Percentiles rank a stretch among this genome's conserved stretches.
Conservation (phyloP, 1,284 basidiomycete species). For the Irpex rosettiformis region DNA sequence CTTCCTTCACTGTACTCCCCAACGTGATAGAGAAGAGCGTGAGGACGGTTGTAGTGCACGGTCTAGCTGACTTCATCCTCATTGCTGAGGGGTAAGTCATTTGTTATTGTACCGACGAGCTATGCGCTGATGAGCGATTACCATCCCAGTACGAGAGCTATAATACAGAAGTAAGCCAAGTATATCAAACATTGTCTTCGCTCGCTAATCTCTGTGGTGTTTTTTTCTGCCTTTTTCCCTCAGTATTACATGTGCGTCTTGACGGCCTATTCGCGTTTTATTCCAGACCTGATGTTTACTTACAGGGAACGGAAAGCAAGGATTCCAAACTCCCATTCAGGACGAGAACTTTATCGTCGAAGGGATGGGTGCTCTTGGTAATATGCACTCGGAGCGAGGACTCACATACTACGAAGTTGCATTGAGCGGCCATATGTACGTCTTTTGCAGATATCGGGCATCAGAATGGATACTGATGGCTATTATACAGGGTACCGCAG, state of each 20-base stretch:
- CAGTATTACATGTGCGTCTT: constrained; percentile 65
- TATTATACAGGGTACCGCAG: constrained; percentile 52
- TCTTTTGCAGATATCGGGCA: constrained; percentile 10
- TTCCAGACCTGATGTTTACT: constrained; percentile 19
- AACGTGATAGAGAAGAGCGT: constrained; percentile 74
- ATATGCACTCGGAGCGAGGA: constrained; percentile 60
- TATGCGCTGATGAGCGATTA: not conserved
- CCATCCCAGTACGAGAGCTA: constrained; percentile 16
- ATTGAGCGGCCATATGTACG: constrained; percentile 70
- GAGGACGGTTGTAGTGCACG: constrained; percentile 68
- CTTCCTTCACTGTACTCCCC: constrained; percentile 63
- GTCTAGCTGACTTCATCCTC: constrained; percentile 66
- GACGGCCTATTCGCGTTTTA: not conserved
- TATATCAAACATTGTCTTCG: not conserved
- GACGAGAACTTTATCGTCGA: constrained; percentile 69
- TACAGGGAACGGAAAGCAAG: constrained; percentile 62
- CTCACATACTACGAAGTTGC: constrained; percentile 64
- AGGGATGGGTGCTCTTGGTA: constrained; percentile 63
- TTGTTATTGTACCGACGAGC: not conserved
- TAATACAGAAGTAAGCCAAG: constrained; percentile 25
- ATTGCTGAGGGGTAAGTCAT: constrained; percentile 64
- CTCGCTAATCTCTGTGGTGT: not conserved
- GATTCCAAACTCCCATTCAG: constrained; percentile 65
- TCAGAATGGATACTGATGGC: not conserved
- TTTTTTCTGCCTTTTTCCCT: not conserved